These are phyloP conservation scores for Malus hybrid DNA, from an alignment of 331 rosid genomes.

Conservation along the genomic window DNA sequence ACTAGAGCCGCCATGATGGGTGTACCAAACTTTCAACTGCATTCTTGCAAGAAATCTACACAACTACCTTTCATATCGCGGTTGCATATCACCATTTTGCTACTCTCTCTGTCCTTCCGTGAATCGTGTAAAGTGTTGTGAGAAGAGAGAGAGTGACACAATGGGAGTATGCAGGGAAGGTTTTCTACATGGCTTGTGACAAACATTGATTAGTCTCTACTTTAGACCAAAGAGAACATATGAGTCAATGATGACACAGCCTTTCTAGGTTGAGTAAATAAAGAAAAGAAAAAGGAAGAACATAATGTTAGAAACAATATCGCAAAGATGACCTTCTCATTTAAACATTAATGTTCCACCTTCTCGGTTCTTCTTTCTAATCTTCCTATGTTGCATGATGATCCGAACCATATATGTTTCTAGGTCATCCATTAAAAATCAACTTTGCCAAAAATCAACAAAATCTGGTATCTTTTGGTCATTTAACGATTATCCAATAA, in stretches of 20 bases:
- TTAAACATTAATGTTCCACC: no score
- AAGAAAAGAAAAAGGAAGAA: slow-evolving; percentile 2
- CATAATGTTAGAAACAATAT: not conserved
- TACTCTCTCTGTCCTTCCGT: no score
- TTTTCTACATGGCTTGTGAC: not conserved
- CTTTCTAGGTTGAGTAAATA: not conserved
- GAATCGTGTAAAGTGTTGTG: not conserved
- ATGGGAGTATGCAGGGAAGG: not conserved
- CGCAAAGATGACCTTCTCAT: not conserved
- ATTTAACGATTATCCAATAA: no score
- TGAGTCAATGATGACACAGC: not conserved
- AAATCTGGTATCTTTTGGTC: not conserved
- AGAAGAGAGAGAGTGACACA: not conserved
- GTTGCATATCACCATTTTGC: not conserved
- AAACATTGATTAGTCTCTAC: not conserved
- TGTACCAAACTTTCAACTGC: slow-evolving; percentile 9
- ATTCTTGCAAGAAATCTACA: slow-evolving; percentile 11
- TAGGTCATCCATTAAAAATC: not conserved
- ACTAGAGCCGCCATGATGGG: slow-evolving; percentile 19
- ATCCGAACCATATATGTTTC: no score
- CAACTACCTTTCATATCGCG: not conserved
- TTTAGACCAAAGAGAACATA: not conserved
- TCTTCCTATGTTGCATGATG: not conserved
- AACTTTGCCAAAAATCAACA: not conserved
- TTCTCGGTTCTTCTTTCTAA: no score